Conservation (phyloP, 192 early-diverging fungal species). For the Umbelopsis sp. region DNA sequence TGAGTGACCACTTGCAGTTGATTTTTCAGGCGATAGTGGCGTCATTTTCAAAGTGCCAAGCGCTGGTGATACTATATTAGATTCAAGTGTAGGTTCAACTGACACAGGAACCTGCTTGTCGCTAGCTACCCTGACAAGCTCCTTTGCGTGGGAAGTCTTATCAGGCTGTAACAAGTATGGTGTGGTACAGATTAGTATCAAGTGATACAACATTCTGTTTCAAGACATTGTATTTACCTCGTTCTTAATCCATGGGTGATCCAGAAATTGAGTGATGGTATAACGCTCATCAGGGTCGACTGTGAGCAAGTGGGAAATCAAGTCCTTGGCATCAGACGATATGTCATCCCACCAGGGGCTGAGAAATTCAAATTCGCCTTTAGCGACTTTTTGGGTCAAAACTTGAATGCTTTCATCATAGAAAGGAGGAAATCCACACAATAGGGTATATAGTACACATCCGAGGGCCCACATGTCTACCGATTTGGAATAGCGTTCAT, state of each 20-base stretch:
- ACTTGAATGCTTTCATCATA: constrained; percentile 77
- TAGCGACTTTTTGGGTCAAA: constrained; percentile 84
- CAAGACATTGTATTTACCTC: constrained; percentile 28
- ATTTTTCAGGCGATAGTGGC: neutral
- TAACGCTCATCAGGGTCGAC: constrained; percentile 72
- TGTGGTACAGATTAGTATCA: neutral
- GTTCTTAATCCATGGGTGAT: constrained; percentile 79
- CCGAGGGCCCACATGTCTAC: constrained; percentile 89
- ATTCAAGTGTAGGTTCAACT: neutral
- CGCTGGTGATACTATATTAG: neutral
- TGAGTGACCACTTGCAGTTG: neutral
- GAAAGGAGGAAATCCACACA: constrained; percentile 82
- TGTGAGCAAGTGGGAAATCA: constrained; percentile 65
- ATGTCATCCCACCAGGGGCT: constrained; percentile 93
- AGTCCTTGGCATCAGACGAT: constrained; percentile 69
- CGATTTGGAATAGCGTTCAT: constrained; percentile 77
- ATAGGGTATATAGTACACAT: constrained; percentile 80
- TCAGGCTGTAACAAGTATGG: neutral
- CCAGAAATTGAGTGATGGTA: constrained; percentile 81
- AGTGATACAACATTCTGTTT: neutral
- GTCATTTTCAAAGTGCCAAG: constrained; percentile 9
- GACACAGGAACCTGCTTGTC: neutral
- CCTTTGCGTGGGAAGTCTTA: neutral
- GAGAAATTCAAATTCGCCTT: constrained; percentile 83
- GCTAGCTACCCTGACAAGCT: neutral